phyloP scores from a whole-genome alignment of 768 basidiomycete species.

The Nevesoporus exiguus region DNA sequence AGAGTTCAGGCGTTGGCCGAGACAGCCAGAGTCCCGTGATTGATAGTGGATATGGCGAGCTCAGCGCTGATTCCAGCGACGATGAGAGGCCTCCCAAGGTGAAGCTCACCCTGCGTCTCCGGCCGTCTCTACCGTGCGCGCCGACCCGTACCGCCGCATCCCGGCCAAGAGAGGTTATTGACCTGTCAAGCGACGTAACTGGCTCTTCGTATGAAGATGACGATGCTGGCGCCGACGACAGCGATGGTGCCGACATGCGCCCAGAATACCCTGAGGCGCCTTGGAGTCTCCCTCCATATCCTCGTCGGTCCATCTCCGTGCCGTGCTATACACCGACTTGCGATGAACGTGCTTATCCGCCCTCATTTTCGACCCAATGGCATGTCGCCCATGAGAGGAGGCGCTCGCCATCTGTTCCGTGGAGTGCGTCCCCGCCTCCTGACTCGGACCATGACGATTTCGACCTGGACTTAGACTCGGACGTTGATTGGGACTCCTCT shows the following conservation, averaged over 20 bases:
- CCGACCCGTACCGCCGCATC: conserved; percentile 10
- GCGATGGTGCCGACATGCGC: conserved; percentile 19
- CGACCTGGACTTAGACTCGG: conserved; percentile 52
- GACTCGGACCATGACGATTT: conserved; percentile 52
- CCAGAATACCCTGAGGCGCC: conserved; percentile 33
- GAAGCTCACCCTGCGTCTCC: conserved; percentile 66
- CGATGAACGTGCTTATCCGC: conserved; percentile 34
- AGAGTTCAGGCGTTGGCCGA: conserved; percentile 9
- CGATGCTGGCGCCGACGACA: conserved; percentile 20
- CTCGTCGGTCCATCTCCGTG: conserved; percentile 55
- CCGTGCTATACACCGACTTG: conserved; percentile 50
- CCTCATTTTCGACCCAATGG: conserved; percentile 25
- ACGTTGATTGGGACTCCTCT: conserved; percentile 56
- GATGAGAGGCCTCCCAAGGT: conserved; percentile 53
- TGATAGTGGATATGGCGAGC: conserved; percentile 29
- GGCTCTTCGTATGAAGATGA: conserved; percentile 39
- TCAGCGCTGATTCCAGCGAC: conserved; percentile 27
- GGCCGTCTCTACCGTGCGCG: conserved; percentile 33
- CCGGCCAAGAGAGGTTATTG: conserved; percentile 32
- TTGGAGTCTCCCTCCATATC: conserved; percentile 54
- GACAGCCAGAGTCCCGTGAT: conserved; percentile 21
- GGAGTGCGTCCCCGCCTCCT: conserved; percentile 66
- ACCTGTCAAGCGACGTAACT: conserved; percentile 39
- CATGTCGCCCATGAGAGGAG: conserved; percentile 32
- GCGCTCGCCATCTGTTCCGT: conserved; percentile 58